Conservation (phyloP, 2,329 filamentous ascomycete species). For the Ophiocordyceps camponoti-floridani region DNA sequence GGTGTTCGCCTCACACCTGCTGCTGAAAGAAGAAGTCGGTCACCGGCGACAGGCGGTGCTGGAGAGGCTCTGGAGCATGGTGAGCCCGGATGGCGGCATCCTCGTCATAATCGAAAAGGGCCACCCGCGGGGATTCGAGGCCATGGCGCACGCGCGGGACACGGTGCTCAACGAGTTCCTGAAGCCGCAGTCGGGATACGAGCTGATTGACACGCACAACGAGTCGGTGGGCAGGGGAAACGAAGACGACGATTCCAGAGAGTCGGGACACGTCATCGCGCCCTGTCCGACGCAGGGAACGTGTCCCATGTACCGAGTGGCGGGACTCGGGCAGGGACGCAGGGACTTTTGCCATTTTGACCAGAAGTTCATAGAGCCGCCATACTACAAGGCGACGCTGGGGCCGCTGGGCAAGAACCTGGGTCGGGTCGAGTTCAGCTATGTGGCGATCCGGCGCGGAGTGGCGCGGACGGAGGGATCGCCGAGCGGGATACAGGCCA, state of each 20-base stretch:
- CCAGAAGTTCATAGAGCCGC: conserved; percentile 73
- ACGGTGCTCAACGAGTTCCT: conserved; percentile 64
- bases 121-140: conserved; percentile 79
- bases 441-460: conserved; percentile 70
- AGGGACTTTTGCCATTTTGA: conserved; percentile 85
- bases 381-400: conserved; percentile 63
- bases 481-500: conserved; percentile 34
- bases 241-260: conserved; percentile 24
- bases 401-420: conserved; percentile 54
- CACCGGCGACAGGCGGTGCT: conserved; percentile 62
- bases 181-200: conserved; percentile 22
- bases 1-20: conserved; percentile 71
- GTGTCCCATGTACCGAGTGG: conserved; percentile 73
- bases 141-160: conserved; percentile 68
- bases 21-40: conserved; percentile 60
- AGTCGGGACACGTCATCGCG: conserved; percentile 46
- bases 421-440: conserved; percentile 83
- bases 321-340: conserved; percentile 53
- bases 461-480: conserved; percentile 14
- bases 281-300: conserved; percentile 76
- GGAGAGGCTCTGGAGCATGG: conserved; percentile 75
- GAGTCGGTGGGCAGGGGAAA: no score
- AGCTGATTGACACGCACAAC: neutral
- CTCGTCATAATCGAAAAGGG: conserved; percentile 83
- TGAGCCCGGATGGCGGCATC: conserved; percentile 71